These are phyloP conservation scores for Xerocomellus dryophilus DNA, from an alignment of 768 basidiomycete genomes.

Conservation along the genomic window DNA sequence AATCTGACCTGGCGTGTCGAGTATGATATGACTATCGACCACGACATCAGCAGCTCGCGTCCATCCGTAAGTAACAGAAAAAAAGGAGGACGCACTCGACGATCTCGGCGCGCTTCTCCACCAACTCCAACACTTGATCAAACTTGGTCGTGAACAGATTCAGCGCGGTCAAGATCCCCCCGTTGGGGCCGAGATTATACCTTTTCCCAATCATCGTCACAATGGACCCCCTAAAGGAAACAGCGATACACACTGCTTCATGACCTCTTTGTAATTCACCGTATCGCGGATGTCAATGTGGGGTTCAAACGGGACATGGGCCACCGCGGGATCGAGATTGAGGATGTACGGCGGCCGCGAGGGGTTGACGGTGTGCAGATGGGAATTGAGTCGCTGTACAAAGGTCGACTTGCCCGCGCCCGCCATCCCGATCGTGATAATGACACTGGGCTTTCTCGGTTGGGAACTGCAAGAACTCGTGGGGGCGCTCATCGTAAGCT, in stretches of 20 bases:
- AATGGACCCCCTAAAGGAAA: conserved; percentile 17
- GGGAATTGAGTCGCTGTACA: conserved; percentile 90
- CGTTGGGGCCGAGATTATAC: conserved; percentile 98
- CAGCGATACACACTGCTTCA: conserved; percentile 89
- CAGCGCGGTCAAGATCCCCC: conserved; percentile 93
- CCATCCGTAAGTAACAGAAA: neutral
- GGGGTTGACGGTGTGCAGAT: conserved; percentile 69
- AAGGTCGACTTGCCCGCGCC: conserved; percentile 98
- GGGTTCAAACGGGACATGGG: conserved; percentile 86
- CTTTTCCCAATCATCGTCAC: conserved; percentile 40
- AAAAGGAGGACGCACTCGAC: conserved; percentile 66
- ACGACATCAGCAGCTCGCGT: neutral
- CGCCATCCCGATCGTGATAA: conserved; percentile 94
- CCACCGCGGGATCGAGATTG: conserved; percentile 96
- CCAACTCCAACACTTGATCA: conserved; percentile 87
- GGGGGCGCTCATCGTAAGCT: conserved; percentile 21
- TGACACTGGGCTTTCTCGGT: conserved; percentile 63
- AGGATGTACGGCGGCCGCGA: conserved; percentile 87
- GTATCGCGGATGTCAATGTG: conserved; percentile 99
- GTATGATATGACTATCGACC: conserved; percentile 73
- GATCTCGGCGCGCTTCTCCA: conserved; percentile 85
- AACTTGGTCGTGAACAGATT: conserved; percentile 99
- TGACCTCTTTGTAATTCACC: conserved; percentile 95
- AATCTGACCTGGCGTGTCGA: conserved; percentile 98
- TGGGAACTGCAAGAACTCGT: conserved; percentile 10